Evolutionary conservation across 2,329 filamentous ascomycete species (phyloP), one percentile per base, ranked within the genome.

Genomic region (Neofusicoccum sp.): DNA sequence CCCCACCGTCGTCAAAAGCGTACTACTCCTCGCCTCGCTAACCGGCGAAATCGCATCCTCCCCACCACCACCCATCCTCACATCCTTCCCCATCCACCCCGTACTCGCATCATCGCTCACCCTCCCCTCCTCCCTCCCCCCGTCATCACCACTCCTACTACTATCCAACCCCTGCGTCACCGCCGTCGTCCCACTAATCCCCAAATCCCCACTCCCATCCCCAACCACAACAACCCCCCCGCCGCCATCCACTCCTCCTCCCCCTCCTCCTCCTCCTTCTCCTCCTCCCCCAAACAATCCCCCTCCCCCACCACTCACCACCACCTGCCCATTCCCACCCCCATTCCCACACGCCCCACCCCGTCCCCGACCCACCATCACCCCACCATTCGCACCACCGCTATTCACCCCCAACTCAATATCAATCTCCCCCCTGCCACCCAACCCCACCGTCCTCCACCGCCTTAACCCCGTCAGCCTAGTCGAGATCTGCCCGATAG

Each of bases 21-120:
- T 56, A 31, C 52, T 56, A n/a, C 52, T 56, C 36, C 52, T 16
- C 37, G 52, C 37, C 12, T 56, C 52, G 22, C 52, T 56, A 12
- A 8, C 22, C 14, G 52, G 52, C 12, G 33, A 22, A n/a, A 12
- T 36, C 16, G 8, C 34, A 16, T 3, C 9, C 16, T 8, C 49
- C 16, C 11, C 14, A 14, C 33, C 8, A n/a, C 49, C 34, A 6
- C 34, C 34, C 4, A n/a, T 33, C n/a, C n/a, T 22, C 9, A 29
- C 8, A 33, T 41, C 50, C 22, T 39, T 52, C n/a, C 37, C 49
- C 22, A 39, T 52, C 11, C 49, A 52, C 49, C 11, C 33, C 34
- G 37, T 33, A 12, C 49, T 52, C 49, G 8, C 49, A 39, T 39
- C 49, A 14, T 37, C 34, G 33, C 49, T 39, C 33, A 52, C 9